Conservation (phyloP, 768 basidiomycete genomes). For the Candolleomyces efflorescens region DNA sequence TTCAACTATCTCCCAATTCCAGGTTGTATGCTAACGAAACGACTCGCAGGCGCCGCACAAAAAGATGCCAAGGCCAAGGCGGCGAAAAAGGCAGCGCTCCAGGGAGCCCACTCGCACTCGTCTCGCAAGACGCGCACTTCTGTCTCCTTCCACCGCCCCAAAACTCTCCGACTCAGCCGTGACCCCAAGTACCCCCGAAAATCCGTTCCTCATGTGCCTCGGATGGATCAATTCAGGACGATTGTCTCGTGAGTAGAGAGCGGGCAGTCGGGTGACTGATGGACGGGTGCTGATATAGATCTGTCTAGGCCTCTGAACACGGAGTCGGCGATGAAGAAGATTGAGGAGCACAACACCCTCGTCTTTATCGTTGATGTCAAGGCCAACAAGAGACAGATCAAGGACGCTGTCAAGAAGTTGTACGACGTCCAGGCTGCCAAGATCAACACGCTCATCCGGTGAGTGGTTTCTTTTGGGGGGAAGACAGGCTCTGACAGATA, state of each 20-base stretch:
- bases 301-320: slow-evolving; percentile 76
- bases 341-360: slow-evolving; percentile 98
- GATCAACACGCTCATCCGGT: slow-evolving; percentile 98
- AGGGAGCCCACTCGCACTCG: slow-evolving; percentile 73
- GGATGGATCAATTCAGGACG: slow-evolving; percentile 96
- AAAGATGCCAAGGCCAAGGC: slow-evolving; percentile 78
- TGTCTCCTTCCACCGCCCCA: slow-evolving; percentile 94
- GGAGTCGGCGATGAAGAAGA: slow-evolving; percentile 99
- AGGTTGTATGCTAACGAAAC: too few relatives aligned
- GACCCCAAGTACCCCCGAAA: slow-evolving; percentile 95
- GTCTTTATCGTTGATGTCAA: slow-evolving; percentile 96
- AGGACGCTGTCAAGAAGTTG: slow-evolving; percentile 98
- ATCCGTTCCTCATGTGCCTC: slow-evolving; percentile 83
- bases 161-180: slow-evolving; percentile 82
- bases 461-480: slow-evolving; percentile 19
- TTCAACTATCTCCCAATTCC: background rate
- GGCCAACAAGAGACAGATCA: slow-evolving; percentile 98
- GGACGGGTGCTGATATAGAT: slow-evolving; percentile 2
- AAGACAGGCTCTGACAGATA: background rate
- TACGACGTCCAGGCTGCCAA: slow-evolving; percentile 96
- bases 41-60: slow-evolving; percentile 27
- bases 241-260: slow-evolving; percentile 69
- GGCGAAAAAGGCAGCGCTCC: slow-evolving; percentile 95
- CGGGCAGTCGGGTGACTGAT: background rate
- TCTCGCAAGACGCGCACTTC: slow-evolving; percentile 79